Evolutionary conservation across 2,329 filamentous ascomycete species (phyloP).

Genomic region (Ustulina deusta): DNA sequence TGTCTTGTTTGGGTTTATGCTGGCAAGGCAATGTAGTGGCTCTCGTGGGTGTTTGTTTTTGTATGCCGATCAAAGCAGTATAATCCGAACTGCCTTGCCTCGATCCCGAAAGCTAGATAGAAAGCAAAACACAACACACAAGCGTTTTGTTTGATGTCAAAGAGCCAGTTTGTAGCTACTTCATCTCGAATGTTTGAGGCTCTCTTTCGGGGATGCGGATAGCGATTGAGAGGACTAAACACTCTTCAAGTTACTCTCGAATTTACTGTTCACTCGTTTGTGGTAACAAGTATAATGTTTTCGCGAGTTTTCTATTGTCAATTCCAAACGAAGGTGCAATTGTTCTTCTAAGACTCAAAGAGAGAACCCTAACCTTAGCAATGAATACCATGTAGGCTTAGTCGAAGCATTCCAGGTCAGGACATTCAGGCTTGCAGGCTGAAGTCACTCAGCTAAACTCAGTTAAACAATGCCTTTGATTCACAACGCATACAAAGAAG

Average conservation of each 20-base stretch:
- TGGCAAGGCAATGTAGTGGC: not conserved
- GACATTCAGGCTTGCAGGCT: not conserved
- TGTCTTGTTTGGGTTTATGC: not conserved
- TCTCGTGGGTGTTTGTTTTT: not conserved
- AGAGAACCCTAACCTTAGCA: not conserved
- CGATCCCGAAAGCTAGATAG: not conserved
- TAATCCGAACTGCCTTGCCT: not conserved
- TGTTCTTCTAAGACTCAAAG: not conserved
- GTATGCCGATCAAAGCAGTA: not conserved
- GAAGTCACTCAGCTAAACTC: not conserved
- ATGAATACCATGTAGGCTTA: not conserved
- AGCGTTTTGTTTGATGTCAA: not conserved
- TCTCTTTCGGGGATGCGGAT: not conserved
- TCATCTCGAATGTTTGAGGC: not conserved
- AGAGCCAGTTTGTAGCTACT: not conserved
- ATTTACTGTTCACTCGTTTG: not conserved
- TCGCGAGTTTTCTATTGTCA: not conserved
- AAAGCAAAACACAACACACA: not conserved
- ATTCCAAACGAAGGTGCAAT: not conserved
- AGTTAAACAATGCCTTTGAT: conserved; percentile 10
- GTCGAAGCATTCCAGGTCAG: not conserved
- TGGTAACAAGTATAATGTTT: not conserved
- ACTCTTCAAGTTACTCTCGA: not conserved
- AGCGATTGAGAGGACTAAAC: not conserved
- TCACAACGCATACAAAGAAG: not conserved